A percentile compares a stretch with the other conserved stretches of the same genome.
Evolutionary conservation across 768 basidiomycete genomes (phyloP).

Genomic region (Boletus subparvulus): DNA sequence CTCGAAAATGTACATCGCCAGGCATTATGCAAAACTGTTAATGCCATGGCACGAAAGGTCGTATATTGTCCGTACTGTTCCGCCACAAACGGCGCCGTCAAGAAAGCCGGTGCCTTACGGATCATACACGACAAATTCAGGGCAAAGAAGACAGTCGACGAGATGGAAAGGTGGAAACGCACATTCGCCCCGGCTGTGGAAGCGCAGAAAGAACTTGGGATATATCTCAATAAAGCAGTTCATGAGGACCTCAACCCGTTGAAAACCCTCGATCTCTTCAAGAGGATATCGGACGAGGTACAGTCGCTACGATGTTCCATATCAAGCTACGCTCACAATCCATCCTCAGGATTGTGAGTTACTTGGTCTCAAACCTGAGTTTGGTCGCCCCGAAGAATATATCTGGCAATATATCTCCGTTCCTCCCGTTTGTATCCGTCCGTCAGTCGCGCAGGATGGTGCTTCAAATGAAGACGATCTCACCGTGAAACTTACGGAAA

Average conservation of each 20-base stretch:
- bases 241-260: conserved; percentile 94
- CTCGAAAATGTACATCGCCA: conserved; percentile 93
- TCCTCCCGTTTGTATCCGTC: conserved; percentile 95
- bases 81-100: conserved; percentile 91
- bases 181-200: conserved; percentile 81
- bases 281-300: conserved; percentile 89
- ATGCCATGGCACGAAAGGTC: conserved; percentile 83
- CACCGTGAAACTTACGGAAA: conserved; percentile 96
- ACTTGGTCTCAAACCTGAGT: conserved; percentile 82
- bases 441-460: conserved; percentile 95
- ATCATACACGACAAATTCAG: conserved; percentile 98
- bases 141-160: conserved; percentile 87
- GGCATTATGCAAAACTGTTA: conserved; percentile 78
- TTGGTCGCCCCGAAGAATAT: conserved; percentile 93
- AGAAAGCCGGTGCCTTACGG: conserved; percentile 91
- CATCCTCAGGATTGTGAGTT: conserved; percentile 84
- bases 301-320: conserved; percentile 2
- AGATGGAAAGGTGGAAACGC: conserved; percentile 84
- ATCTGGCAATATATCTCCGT: conserved; percentile 99
- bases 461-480: conserved; percentile 99
- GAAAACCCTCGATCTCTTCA: conserved; percentile 90
- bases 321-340: not conserved
- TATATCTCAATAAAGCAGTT: conserved; percentile 83
- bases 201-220: conserved; percentile 81
- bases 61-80: conserved; percentile 93